Base-by-base conservation (phyloP, 345 rosid genomes). In the Citrus mangshanensis region DNA sequence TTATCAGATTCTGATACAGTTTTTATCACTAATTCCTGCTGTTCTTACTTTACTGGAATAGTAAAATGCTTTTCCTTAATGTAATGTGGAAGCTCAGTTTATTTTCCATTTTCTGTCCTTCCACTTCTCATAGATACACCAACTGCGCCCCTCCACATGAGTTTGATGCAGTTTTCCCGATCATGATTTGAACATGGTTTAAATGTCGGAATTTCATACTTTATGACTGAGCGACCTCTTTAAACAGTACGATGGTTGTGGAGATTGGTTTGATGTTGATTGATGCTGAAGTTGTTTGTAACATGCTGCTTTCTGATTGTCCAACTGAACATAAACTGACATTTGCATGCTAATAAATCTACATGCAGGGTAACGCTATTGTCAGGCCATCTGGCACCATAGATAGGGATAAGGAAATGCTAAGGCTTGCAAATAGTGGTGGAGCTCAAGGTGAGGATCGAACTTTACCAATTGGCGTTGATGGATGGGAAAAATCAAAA, bases 401-500 rank as follows among this genome's bases (percentile, higher is more conserved):
- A 64, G 98, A 93, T 75, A 89, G 92, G 88, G 98, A 93, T 68
- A 91, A 88, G 86, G 97, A 94, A 75, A 78, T 89, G 80, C 85
- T 77, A 51, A 88, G 91, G 83, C 79, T 89, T 78, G 86, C 93
- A 73, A 89, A 80, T 87, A 86, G 83, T 75, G 90, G 85, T 79
- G 81, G 81, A 46, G 82, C 86, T 82, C 94, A 87, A 78, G 86
- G 87, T 80, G 98, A 96, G 75, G 97, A 96, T 77, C 92, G 88
- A 85, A 86, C 89, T 81, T 82, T 88, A 82, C 70, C 93, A 64
- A 83, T 88, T 79, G 88, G 92, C 35, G 87, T 87, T 82, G 99
- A 96, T 72, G 95, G 95, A 67, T 96, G 98, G 98, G 98, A 94
- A 82, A 96, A 92, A 86, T 75, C 95, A 71, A 96, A 89, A 87